phyloP scores from a whole-genome alignment of 768 basidiomycete genomes.

The Pulveroboletus sp. region DNA sequence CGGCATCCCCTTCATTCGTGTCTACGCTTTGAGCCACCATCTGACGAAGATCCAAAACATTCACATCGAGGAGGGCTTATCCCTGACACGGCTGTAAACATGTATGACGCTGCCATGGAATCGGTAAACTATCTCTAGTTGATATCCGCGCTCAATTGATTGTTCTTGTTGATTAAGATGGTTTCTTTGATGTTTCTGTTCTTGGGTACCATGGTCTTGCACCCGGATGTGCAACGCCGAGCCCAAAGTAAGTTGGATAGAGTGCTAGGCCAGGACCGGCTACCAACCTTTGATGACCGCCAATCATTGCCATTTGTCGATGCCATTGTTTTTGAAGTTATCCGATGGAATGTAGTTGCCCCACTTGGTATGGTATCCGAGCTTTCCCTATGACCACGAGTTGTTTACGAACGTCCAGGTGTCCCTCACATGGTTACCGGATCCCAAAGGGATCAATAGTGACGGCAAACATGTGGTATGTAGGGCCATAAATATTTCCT shows the following conservation, averaged over 20 bases:
- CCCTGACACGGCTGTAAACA: background rate
- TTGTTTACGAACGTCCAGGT: background rate
- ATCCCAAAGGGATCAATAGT: background rate
- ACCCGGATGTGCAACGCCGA: background rate
- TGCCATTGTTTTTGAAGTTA: background rate
- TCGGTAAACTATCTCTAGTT: background rate
- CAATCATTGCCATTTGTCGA: background rate
- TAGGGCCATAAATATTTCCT: background rate
- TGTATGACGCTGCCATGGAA: background rate
- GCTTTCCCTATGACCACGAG: background rate
- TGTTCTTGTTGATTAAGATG: background rate
- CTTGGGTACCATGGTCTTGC: background rate
- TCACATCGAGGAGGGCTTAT: background rate
- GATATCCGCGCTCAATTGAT: background rate
- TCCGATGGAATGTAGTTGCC: background rate
- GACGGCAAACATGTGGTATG: background rate
- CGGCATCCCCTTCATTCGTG: background rate
- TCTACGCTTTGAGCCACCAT: background rate
- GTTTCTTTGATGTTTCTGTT: background rate
- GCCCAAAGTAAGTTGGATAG: background rate
- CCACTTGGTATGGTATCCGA: background rate
- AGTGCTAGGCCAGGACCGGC: background rate
- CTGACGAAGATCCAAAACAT: background rate
- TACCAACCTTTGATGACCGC: background rate
- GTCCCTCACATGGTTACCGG: background rate